A percentile compares a stretch with the other conserved stretches of the same genome.
These are phyloP conservation scores for Pascua guehoae DNA, from an alignment of 1,284 basidiomycete genomes.

Conservation along the genomic window DNA sequence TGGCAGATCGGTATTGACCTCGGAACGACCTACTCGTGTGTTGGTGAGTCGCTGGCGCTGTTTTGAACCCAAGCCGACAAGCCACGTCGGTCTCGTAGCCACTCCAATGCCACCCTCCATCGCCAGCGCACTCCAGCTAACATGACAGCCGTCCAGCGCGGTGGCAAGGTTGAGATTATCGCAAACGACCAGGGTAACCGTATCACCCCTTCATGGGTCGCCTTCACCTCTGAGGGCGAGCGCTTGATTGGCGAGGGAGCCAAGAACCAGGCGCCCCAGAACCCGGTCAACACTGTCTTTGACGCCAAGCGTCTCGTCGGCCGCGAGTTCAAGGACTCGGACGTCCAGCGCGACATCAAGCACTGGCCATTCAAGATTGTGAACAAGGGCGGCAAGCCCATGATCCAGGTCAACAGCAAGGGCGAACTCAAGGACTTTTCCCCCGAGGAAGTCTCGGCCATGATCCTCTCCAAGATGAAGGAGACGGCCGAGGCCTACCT, in stretches of 20 bases:
- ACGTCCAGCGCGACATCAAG: conserved; percentile 74
- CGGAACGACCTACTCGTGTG: conserved; percentile 59
- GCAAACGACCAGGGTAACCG: conserved; percentile 97
- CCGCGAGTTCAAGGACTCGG: conserved; percentile 56
- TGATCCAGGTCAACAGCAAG: conserved; percentile 79
- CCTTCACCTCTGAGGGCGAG: conserved; percentile 74
- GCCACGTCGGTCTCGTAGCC: no score
- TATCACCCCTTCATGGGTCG: conserved; percentile 93
- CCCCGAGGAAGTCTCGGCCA: conserved; percentile 95
- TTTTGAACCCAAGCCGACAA: conserved; percentile 53
- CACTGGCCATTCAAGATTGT: conserved; percentile 72
- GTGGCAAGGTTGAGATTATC: conserved; percentile 91
- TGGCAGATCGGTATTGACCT: conserved; percentile 5
- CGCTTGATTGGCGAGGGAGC: conserved; percentile 82
- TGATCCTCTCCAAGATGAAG: conserved; percentile 97
- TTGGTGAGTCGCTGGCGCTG: conserved; percentile 32
- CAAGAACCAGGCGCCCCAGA: conserved; percentile 76
- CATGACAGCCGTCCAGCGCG: conserved; percentile 63
- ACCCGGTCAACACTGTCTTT: conserved; percentile 92
- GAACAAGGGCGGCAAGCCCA: conserved; percentile 79
- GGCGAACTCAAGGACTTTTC: conserved; percentile 83
- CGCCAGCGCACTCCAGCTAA: no score
- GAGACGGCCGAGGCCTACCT: conserved; percentile 97
- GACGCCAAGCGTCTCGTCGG: conserved; percentile 94
- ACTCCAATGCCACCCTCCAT: no score